Percentiles rank a stretch among this genome's conserved stretches.
These are phyloP conservation scores for Fraxinus velutina DNA, from an alignment of 305 asterid species.

Conservation along the genomic window DNA sequence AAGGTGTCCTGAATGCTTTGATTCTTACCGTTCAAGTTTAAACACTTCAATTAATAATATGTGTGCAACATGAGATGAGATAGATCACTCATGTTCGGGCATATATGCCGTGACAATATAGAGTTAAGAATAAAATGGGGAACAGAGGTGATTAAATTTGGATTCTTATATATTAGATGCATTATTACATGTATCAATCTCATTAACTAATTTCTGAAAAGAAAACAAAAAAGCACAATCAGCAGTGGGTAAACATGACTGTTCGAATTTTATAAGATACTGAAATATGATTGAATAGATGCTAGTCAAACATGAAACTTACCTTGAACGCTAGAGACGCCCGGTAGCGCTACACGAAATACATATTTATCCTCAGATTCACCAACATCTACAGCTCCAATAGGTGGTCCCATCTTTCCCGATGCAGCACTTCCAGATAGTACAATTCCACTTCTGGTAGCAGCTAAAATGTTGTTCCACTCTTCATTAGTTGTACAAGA, in stretches of 20 bases:
- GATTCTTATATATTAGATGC: not conserved
- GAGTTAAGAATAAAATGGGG: not conserved
- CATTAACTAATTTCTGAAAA: not conserved
- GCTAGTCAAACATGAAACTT: conserved; percentile 18
- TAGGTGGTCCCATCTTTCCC: conserved; percentile 37
- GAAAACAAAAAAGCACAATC: not conserved
- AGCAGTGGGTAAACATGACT: not conserved
- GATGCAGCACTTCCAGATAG: conserved; percentile 42
- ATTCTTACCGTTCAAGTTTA: not conserved
- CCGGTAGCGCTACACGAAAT: conserved; percentile 51
- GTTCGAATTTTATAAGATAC: not conserved
- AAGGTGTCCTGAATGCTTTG: not conserved
- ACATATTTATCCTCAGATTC: conserved; percentile 41
- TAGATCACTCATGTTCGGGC: not conserved
- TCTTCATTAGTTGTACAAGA: conserved; percentile 35
- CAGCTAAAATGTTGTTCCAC: conserved; percentile 34
- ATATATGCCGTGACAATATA: not conserved
- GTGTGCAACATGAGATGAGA: not conserved
- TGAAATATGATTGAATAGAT: not conserved
- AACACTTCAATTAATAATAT: not conserved
- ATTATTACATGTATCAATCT: not conserved
- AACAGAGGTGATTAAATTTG: not conserved
- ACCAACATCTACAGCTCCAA: conserved; percentile 41
- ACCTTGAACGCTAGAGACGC: conserved; percentile 41
- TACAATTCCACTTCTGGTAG: conserved; percentile 33